Evolutionary conservation across 2,329 filamentous ascomycete genomes (phyloP), one percentile per base, ranked within the genome.

Genomic region (Talaromyces sp.): DNA sequence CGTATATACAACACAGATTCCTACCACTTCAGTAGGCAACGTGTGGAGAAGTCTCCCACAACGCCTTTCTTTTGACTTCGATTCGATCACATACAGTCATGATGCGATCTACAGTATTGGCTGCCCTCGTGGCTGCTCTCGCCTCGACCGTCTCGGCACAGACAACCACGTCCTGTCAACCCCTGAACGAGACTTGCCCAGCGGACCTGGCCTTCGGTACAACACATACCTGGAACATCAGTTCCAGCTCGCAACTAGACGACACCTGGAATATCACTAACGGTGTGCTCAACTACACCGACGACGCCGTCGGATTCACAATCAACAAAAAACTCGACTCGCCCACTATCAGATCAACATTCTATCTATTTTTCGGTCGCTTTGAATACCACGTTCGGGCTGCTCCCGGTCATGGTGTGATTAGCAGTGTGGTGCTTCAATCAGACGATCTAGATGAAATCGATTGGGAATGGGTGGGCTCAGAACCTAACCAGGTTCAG

Each of bases 381-480:
- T 88, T 92, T 64, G 91, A 95, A 77, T 84, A 94, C 65, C 83
- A 86, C 70, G 86, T 96, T 82, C 91, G 92, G 80, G 90, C 90
- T 3, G 88, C 93, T 0, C 80, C 82, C 1, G 93, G 93, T 19
- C 81, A 80, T 8, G 93, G 93, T 60, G 89, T 97, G 68, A 86
- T 97, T 71, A 92, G 89, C 72, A 86, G 90, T 67, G 89, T 96
- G 73, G 93, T 96, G 74, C 84, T 94, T 76, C 84, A 95, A 69
- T 94, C 90, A 60, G 90, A 95, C 70, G 89, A 93, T 71, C 84
- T 94, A 14, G 93, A 96, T 75, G 92, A 96, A 78, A 88, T 96
- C 47, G 93, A 97, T 74, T 94, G 91, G 77, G 77, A 79, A 63
- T 78, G 77, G 76, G 69, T 79, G 24, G 79, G 79, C 58, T 75